phyloP scores from a whole-genome alignment of 192 early-diverging fungal genomes.

The Backusella morwellensis region DNA sequence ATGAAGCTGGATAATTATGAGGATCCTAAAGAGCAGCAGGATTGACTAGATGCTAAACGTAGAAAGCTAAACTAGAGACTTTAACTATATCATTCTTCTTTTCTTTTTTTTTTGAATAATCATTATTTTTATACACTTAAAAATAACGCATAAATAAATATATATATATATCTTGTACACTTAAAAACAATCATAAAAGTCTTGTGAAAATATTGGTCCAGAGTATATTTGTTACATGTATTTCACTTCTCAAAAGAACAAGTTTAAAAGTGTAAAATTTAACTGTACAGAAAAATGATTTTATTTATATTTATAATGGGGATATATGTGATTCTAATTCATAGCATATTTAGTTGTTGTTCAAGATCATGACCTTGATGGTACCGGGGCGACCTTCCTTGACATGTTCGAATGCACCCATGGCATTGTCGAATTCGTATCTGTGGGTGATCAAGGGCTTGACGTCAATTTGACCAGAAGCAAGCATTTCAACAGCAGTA shows the following conservation, averaged over 20 bases:
- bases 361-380: slow-evolving; percentile 40
- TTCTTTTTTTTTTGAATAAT: not conserved
- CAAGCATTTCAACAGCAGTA: slow-evolving; percentile 34
- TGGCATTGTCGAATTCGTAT: slow-evolving; percentile 34
- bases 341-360: not conserved
- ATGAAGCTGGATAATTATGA: slow-evolving; percentile 74
- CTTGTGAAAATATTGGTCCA: no score
- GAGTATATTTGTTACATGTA: no score
- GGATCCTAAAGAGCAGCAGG: slow-evolving; percentile 13
- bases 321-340: not conserved
- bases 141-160: not conserved
- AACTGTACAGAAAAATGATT: not conserved
- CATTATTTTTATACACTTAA: not conserved
- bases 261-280: not conserved
- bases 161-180: not conserved
- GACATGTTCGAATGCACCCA: slow-evolving; percentile 43
- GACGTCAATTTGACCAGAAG: slow-evolving; percentile 37
- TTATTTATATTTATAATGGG: not conserved
- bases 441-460: slow-evolving; percentile 41
- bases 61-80: slow-evolving; percentile 3
- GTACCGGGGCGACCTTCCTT: slow-evolving; percentile 31
- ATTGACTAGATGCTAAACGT: slow-evolving; percentile 15
- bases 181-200: not conserved
- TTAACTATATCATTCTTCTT: not conserved
- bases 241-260: no score